Evolutionary conservation across 1,284 basidiomycete genomes (phyloP).

Genomic region (Paramarasmius palmivorus): DNA sequence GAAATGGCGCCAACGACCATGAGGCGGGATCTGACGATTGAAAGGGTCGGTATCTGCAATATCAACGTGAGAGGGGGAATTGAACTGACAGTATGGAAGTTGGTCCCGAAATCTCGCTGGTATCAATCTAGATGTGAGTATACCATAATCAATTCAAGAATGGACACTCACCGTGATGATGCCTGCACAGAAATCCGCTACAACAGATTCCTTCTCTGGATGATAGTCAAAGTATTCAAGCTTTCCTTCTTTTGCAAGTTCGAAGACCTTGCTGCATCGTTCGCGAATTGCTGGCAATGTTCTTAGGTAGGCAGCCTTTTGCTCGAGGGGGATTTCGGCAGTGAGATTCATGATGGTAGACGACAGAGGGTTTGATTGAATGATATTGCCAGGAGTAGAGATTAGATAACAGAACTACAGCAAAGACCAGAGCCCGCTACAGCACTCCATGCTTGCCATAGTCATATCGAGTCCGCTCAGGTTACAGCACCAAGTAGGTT

Average conservation of each 20-base stretch:
- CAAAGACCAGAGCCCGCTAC: no score
- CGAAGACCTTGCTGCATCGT: conserved; percentile 78
- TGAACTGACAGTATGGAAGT: conserved; percentile 65
- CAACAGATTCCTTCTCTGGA: conserved; percentile 68
- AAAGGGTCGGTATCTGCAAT: conserved; percentile 4
- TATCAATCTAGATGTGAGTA: background rate
- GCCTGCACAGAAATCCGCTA: conserved; percentile 78
- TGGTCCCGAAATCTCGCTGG: conserved; percentile 80
- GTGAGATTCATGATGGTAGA: background rate
- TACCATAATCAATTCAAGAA: conserved; percentile 1
- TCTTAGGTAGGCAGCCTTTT: conserved; percentile 73
- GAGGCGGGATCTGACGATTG: conserved; percentile 77
- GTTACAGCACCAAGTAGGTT: no score
- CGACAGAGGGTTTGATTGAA: background rate
- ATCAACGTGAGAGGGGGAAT: background rate
- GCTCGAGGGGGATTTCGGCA: conserved; percentile 25
- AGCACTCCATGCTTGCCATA: no score
- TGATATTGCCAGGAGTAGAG: background rate
- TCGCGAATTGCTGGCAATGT: conserved; percentile 88
- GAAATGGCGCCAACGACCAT: conserved; percentile 91
- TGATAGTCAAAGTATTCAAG: conserved; percentile 88
- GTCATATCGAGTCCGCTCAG: no score
- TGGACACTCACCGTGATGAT: conserved; percentile 71
- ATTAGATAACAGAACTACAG: no score
- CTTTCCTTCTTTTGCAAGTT: conserved; percentile 70